Base-by-base conservation (phyloP, 805 yeast genomes). In the Pichia nanzhaoensis region DNA sequence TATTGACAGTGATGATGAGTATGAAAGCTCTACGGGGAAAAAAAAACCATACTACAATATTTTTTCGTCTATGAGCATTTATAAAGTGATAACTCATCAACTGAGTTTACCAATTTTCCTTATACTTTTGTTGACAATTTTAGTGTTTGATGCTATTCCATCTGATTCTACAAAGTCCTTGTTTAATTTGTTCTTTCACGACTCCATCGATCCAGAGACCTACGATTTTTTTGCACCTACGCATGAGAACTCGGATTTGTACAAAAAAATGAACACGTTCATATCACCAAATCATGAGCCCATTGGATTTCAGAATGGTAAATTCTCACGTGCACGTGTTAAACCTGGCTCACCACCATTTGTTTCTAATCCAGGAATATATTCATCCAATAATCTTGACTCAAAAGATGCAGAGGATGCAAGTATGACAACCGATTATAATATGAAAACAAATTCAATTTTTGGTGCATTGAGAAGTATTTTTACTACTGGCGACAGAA, bases 341-440 rank as follows among this genome's bases (percentile, higher is more conserved):
- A 56, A 48, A 27, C 58, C 58, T 4, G 67, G 67, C 4, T 46
- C 55, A 4, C 64, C 64, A 12, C 62, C 61, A 12, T 34, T 50
- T 2, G 53, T 59, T 3, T 28, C 37, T 5, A 39, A 49, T 31
- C 65, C 65, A 2, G 65, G 65, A 0, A 55, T 61, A 6, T 60
- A 52, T 37, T 42, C 45, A 5, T 27, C 39, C 22, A 47, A 47
- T 19, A 43, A 45, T 22, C n/a, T 33, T 14, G 22, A 30, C 18
- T 9, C 5, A 34, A 12, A 18, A 6, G 16, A 18, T 17, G 24
- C n/a, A 19, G 37, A 34, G 4, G 14, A 18, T 19, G 16, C 24
- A 18, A 28, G 9, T 10, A 9, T 30, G 16, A 20, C 12, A 12
- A 3, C 20, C 13, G 13, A 4, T n/a, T 18, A 30, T 4, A 30